Base-by-base conservation (phyloP, 2,329 filamentous ascomycete species). In the Pestalotiopsis sp. region DNA sequence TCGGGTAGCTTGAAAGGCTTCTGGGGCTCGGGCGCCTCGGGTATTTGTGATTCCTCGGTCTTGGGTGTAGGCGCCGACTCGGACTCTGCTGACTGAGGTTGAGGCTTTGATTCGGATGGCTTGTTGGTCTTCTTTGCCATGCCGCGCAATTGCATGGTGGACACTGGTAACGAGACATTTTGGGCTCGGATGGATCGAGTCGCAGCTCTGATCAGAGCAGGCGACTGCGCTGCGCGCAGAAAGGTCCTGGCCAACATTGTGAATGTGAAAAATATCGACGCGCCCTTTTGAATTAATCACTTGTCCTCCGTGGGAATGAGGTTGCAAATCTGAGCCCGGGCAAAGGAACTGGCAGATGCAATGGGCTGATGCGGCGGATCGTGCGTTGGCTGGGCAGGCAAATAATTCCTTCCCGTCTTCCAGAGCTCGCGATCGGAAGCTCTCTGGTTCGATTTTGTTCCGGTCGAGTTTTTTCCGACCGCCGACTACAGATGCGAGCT, bases 1-100 rank as follows among this genome's bases (percentile, higher is more conserved):
- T 98, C 95, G 66, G 95, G 95, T 11, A 78, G 72, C 75, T 91
- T 87, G 66, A 88, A 85, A 27, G 89, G 84, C 73, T 82, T 74
- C 65, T 83, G 80, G 65, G 83, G 80, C 62, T 83, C 80, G 67
- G 81, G 75, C 36, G 62, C 60, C 62, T 56, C 45, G 39, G 52
- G 14, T 27, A 39, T 41, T 66, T 68, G 39, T 14, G 75, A 66
- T 13, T 70, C 66, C 31, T 38, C 56, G 25, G 49, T 36, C 41
- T 63, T 58, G 20, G 60, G 13, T 52, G 52, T 5, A 23, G 64
- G 27, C 11, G 27, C 14, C 9, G 65, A 49, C 7, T 66, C 36
- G 64, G 59, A 36, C 13, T 27, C 59, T 52, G 66, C 27, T 39
- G 60, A 64, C 65, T 70, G 62, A 14, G 69, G 65, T 23, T 57